phyloP scores from a whole-genome alignment of 768 basidiomycete species.

The Scleroderma citrinum region DNA sequence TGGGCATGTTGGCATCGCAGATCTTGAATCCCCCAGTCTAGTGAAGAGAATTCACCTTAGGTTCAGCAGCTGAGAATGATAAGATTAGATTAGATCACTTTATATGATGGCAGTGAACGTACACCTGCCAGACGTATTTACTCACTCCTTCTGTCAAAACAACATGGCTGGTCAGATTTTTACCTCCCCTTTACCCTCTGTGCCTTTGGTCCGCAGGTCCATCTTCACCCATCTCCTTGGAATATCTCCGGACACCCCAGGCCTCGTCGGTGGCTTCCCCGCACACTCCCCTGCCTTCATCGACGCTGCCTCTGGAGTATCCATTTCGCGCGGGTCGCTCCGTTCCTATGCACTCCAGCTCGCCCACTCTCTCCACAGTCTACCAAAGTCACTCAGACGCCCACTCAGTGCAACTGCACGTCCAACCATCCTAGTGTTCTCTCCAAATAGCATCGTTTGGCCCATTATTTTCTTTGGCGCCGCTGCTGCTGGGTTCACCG shows the following conservation, averaged over 20 bases:
- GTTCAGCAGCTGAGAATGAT: no score
- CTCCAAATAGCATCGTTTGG: slow-evolving; percentile 60
- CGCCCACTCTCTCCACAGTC: slow-evolving; percentile 49
- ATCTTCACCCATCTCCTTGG: slow-evolving; percentile 29
- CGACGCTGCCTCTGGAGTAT: slow-evolving; percentile 54
- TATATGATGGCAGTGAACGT: no score
- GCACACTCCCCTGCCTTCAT: slow-evolving; percentile 51
- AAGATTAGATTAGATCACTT: no score
- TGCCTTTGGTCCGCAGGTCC: slow-evolving; percentile 20
- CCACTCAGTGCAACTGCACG: slow-evolving; percentile 38
- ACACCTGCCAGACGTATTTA: no score
- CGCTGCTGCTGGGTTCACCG: slow-evolving; percentile 61
- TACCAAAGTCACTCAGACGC: slow-evolving; percentile 40
- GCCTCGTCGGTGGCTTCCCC: slow-evolving; percentile 38
- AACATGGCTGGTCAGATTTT: slow-evolving; percentile 17
- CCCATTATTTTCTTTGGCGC: slow-evolving; percentile 39
- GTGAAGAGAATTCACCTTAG: no score
- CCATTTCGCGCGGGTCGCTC: slow-evolving; percentile 51
- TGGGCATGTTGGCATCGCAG: no score
- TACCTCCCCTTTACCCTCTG: slow-evolving; percentile 14
- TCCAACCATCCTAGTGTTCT: slow-evolving; percentile 54
- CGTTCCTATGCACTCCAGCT: slow-evolving; percentile 50
- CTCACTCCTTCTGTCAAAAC: no score
- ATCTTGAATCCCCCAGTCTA: no score
- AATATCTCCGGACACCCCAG: slow-evolving; percentile 9